Evolutionary conservation across 140 eudicot genomes (phyloP), one percentile per base, ranked within the genome.

Genomic region (Oenanthe javanica): DNA sequence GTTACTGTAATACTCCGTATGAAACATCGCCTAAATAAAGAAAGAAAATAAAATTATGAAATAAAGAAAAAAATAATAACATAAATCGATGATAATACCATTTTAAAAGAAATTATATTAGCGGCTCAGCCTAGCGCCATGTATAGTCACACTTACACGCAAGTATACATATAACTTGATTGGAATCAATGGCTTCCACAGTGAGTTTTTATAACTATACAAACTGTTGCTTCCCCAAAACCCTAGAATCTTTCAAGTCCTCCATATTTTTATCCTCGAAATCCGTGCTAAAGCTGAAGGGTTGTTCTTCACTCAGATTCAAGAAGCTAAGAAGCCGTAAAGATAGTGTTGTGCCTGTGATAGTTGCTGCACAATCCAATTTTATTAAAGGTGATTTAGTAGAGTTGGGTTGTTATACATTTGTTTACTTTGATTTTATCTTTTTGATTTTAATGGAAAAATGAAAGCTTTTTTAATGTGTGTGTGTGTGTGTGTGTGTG

Each of bases 171-270:
- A 2, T 18, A 14, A 52, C 61, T 15, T 21, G 21, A 52, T 15
- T 15, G 18, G 61, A 54, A 54, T 72, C 77, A 45, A 45, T 72
- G 54, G 77, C 54, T 45, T 72, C 55, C 13, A 2, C 36, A 0
- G 52, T 45, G 15, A 72, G 5, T 45, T 45, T 43, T 18, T 48
- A 45, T 11, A 72, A 72, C 10, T 42, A 18, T 45, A 9, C 42
- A n/a, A 47, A 12, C 31, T 74, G 43, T 47, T 74, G 36, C 57
- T 47, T 42, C 79, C 63, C 63, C 1, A 75, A 75, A 49, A 49
- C 64, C 79, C 79, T 75, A 49, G 19, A 47, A 19, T 13, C 79
- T 49, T 31, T 75, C 45, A 75, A 31, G 46, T n/a, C 79, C n/a
- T 75, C 59, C 12, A 45, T 47, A 14, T 48, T 75, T 31, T 6